Evolutionary conservation across 2,329 filamentous ascomycete species (phyloP), one percentile per base, ranked within the genome.

Genomic region (Ophiosphaerella narmari): DNA sequence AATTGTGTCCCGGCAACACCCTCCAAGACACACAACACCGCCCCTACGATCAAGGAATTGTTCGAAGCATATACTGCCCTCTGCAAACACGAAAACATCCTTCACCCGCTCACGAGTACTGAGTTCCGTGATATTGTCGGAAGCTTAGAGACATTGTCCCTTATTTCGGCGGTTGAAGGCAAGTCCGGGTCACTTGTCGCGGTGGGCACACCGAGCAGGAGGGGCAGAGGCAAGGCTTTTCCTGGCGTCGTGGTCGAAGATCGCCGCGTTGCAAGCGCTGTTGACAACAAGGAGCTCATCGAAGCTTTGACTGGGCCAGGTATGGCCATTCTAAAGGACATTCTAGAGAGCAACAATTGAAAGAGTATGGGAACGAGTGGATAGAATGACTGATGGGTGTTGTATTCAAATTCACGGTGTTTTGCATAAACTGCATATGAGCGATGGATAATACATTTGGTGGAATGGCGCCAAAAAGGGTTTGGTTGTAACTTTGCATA

Each of bases 51-150:
- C 69, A 95, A 92, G 74, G 82, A 83, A 46, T 78, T 97, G 5
- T 97, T 90, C 71, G 88, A 91, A 52, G 86, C 89, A 2, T 99
- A 99, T 74, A 86, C 85, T 49, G 78, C 82, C 31, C 80, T 97
- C 13, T 99, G 94, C 75, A 93, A 86, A 50, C 84, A 86, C 32
- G 93, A 97, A 65, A 89, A 91, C n/a, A 80, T 95, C 8, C 82
- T 99, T 2, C 91, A 96, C 60, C 90, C 93, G 1, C 82, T 99
- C 2, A 94, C 91, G 1, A 88, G 85, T 65, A 94, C 91, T 5
- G 94, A 99, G 72, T 99, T 99, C 73, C 86, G 91, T 50, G 94
- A 99, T 73, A 92, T 99, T 5, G 81, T 97, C 16, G 86, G 88
- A 32, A 95, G 90, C 62, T 75, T 99, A 44, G 94, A 99, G 77